A percentile compares a stretch with the other conserved stretches of the same genome.
These are phyloP conservation scores for Parachaetomium inaequale DNA, from an alignment of 495 filamentous ascomycete species.

Conservation along the genomic window DNA sequence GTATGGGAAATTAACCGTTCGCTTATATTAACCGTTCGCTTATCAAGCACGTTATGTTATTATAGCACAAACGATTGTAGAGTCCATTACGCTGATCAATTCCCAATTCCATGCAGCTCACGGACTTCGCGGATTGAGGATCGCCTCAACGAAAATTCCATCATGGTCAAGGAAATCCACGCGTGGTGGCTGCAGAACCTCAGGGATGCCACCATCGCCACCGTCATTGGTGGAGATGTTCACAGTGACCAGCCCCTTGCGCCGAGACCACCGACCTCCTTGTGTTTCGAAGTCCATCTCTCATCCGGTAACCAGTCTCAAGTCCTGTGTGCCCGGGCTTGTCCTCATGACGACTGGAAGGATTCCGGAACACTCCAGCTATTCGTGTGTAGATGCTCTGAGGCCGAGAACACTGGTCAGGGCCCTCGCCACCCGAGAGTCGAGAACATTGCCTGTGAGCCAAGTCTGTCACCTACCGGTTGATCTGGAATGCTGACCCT, in stretches of 20 bases:
- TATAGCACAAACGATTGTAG: too few species aligned
- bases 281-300: not conserved
- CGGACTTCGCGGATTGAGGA: slow-evolving; percentile 12
- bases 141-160: not conserved
- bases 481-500: not conserved
- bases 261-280: not conserved
- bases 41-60: too few species aligned
- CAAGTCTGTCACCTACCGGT: not conserved
- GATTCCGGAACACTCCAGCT: not conserved
- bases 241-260: too few species aligned
- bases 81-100: too few species aligned
- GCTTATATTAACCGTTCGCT: too few species aligned
- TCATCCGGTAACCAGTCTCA: not conserved
- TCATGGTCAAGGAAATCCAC: slow-evolving; percentile 9
- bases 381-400: not conserved
- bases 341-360: not conserved
- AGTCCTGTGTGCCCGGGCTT: not conserved
- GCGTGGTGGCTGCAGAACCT: slow-evolving; percentile 15
- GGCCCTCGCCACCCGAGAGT: not conserved
- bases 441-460: slow-evolving; percentile 1
- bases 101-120: too few species aligned
- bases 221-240: not conserved
- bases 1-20: too few species aligned
- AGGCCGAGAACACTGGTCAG: not conserved
- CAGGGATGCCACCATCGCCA: not conserved